These are phyloP conservation scores for Dionaea muscipula DNA, from an alignment of 179 eudicot species.

Conservation along the genomic window DNA sequence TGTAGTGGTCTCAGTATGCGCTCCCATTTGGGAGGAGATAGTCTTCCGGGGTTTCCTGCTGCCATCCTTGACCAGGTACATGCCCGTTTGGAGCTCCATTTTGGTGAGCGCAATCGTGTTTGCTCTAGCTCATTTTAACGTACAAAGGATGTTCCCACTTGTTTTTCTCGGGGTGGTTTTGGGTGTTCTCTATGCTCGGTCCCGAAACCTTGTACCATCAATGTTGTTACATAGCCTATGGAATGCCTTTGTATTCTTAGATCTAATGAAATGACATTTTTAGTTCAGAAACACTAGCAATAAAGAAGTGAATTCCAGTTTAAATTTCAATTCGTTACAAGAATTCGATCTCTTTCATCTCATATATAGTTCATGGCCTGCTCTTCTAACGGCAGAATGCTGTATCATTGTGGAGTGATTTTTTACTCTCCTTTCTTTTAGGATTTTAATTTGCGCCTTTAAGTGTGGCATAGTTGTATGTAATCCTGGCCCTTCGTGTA, in stretches of 20 bases:
- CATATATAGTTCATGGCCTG: too few relatives aligned
- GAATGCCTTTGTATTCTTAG: slow-evolving; percentile 80
- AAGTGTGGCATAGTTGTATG: too few relatives aligned
- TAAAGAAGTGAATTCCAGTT: too few relatives aligned
- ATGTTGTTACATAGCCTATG: slow-evolving; percentile 76
- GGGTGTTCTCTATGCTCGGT: slow-evolving; percentile 61
- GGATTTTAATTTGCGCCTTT: too few relatives aligned
- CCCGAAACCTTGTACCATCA: slow-evolving; percentile 64
- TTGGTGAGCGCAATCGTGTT: slow-evolving; percentile 63
- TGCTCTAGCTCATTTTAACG: slow-evolving; percentile 74
- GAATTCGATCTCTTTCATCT: too few relatives aligned
- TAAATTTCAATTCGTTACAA: too few relatives aligned
- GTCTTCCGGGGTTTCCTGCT: slow-evolving; percentile 76
- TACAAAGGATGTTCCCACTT: slow-evolving; percentile 70
- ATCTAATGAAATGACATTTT: slow-evolving; percentile 50
- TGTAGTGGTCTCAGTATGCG: slow-evolving; percentile 65
- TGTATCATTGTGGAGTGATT: too few relatives aligned
- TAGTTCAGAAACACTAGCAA: not conserved
- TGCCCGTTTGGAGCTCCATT: slow-evolving; percentile 75
- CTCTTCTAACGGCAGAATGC: too few relatives aligned
- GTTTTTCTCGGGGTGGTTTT: slow-evolving; percentile 65
- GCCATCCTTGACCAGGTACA: slow-evolving; percentile 71
- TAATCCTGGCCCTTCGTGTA: too few relatives aligned
- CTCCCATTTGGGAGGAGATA: slow-evolving; percentile 80
- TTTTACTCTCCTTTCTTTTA: too few relatives aligned